Evolutionary conservation across 2,329 filamentous ascomycete species (phyloP).

Genomic region (Aspergillus fumigatus): DNA sequence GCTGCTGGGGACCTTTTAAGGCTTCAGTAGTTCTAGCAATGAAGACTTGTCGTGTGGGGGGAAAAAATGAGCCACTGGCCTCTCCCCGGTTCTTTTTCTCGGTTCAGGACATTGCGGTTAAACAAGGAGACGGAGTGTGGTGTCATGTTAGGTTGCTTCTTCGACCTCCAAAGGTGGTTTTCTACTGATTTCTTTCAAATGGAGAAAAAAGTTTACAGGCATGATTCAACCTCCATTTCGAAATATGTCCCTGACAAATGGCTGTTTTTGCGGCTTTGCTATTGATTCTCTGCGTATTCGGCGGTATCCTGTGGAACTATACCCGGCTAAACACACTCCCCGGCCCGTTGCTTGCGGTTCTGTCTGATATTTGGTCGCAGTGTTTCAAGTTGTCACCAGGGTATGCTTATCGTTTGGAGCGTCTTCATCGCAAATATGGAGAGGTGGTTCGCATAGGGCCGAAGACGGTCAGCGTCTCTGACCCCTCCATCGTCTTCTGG

Average conservation of each 20-base stretch:
- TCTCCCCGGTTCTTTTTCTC: slow-evolving; percentile 12
- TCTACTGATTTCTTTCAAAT: background rate
- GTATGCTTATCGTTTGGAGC: slow-evolving; percentile 5
- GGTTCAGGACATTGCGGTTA: slow-evolving; percentile 14
- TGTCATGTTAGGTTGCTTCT: background rate
- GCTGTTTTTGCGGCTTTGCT: slow-evolving; percentile 7
- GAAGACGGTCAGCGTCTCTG: slow-evolving; percentile 12
- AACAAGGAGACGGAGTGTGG: background rate
- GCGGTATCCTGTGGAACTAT: slow-evolving; percentile 11
- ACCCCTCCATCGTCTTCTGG: slow-evolving; percentile 2
- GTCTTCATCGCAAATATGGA: slow-evolving; percentile 14
- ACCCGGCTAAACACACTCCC: slow-evolving; percentile 9
- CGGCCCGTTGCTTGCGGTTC: slow-evolving; percentile 9
- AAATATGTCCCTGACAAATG: slow-evolving; percentile 4
- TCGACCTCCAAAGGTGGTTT: background rate
- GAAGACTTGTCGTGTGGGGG: background rate
- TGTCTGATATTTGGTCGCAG: slow-evolving; percentile 12
- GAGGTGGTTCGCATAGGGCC: slow-evolving; percentile 14
- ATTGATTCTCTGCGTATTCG: slow-evolving; percentile 1
- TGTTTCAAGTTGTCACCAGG: slow-evolving; percentile 1
- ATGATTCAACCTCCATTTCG: background rate
- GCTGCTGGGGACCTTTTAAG: background rate
- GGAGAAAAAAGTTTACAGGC: background rate
- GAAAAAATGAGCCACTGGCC: slow-evolving; percentile 2
- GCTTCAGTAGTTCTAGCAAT: background rate